Percentiles rank a stretch among this genome's conserved stretches.
Evolutionary conservation across 1,139 yeast genomes (phyloP).

Genomic region (Yamadazyma conglobata): DNA sequence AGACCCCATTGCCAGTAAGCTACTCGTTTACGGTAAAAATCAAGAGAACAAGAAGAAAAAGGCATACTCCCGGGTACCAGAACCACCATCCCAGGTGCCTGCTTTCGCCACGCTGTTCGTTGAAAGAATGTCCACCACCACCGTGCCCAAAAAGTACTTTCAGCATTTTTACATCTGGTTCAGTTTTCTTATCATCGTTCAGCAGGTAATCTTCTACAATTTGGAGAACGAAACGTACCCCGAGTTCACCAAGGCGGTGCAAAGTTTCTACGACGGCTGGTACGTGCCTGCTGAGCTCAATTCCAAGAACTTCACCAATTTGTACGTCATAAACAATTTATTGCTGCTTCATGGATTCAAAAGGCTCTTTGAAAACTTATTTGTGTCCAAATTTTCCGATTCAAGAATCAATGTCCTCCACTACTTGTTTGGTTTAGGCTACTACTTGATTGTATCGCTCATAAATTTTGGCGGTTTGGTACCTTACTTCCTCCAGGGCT

Average conservation of each 20-base stretch:
- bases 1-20: slow-evolving; percentile 7
- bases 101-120: slow-evolving; percentile 5
- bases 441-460: slow-evolving; percentile 44
- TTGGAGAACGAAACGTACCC: slow-evolving; percentile 10
- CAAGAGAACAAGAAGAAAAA: slow-evolving; percentile 1
- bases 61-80: too few species aligned
- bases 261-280: slow-evolving; percentile 6
- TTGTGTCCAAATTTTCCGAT: slow-evolving; percentile 42
- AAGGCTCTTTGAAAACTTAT: slow-evolving; percentile 58
- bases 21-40: slow-evolving; percentile 16
- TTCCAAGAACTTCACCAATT: slow-evolving; percentile 14
- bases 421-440: slow-evolving; percentile 68
- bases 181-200: slow-evolving; percentile 9
- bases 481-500: slow-evolving; percentile 11
- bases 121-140: slow-evolving; percentile 13
- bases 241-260: slow-evolving; percentile 4
- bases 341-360: slow-evolving; percentile 56
- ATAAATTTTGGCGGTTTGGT: slow-evolving; percentile 18
- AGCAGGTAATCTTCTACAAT: slow-evolving; percentile 10
- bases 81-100: slow-evolving; percentile 1
- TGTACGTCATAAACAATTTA: slow-evolving; percentile 17
- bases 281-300: slow-evolving; percentile 8
- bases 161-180: slow-evolving; percentile 45
- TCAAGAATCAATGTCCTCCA: slow-evolving; percentile 74
- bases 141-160: slow-evolving; percentile 51